Evolutionary conservation across 2,329 filamentous ascomycete species (phyloP).

Genomic region (Neopestalotiopsis rosae): DNA sequence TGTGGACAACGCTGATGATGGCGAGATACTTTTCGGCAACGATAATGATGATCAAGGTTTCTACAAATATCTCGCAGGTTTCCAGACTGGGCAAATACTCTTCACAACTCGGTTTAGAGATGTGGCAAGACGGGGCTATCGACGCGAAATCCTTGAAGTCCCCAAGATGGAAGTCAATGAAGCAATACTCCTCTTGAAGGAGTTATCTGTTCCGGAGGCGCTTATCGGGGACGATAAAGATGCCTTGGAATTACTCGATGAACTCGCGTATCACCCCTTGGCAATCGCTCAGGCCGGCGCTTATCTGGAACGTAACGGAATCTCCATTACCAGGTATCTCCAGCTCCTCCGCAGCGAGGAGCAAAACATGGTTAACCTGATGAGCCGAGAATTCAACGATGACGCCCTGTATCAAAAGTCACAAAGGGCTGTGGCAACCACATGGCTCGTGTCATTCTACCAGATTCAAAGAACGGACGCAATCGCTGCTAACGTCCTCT

Average conservation of each 20-base stretch:
- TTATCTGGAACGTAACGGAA: conserved; percentile 39
- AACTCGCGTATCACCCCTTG: conserved; percentile 45
- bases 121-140: conserved; percentile 33
- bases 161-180: conserved; percentile 33
- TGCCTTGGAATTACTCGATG: conserved; percentile 27
- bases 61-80: neutral
- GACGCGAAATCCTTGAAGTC: conserved; percentile 32
- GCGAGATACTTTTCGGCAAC: conserved; percentile 29
- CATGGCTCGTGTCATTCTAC: conserved; percentile 48
- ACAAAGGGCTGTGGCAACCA: conserved; percentile 41
- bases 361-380: conserved; percentile 36
- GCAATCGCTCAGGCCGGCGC: conserved; percentile 45
- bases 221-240: conserved; percentile 21
- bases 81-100: conserved; percentile 34
- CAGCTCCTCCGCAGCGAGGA: conserved; percentile 36
- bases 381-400: conserved; percentile 41
- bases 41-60: neutral
- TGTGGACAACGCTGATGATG: conserved; percentile 49
- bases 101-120: conserved; percentile 43
- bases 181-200: conserved; percentile 33
- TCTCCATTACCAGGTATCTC: conserved; percentile 38
- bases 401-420: conserved; percentile 34
- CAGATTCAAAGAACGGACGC: conserved; percentile 35
- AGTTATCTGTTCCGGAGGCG: conserved; percentile 27
- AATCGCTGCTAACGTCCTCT: conserved; percentile 33